Percentiles rank a stretch among this genome's conserved stretches.
Conservation (phyloP, 441 rosid genomes). For the Gossypium aridum region DNA sequence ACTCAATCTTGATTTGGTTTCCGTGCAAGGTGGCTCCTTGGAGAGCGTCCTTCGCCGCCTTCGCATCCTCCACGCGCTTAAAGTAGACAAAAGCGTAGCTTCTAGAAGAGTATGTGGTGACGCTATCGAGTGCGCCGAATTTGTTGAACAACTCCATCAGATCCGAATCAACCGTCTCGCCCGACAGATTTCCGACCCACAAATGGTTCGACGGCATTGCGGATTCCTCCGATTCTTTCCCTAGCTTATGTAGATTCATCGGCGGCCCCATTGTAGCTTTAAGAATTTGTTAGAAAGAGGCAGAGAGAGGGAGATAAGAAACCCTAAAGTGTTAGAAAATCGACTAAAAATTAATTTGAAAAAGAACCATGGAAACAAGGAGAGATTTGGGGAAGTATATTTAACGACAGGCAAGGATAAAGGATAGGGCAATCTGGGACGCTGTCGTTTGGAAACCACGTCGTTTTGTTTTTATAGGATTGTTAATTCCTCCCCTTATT, state of each 20-base stretch:
- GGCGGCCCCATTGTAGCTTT: slow-evolving; percentile 26
- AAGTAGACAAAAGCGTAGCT: slow-evolving; percentile 60
- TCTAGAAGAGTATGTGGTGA: slow-evolving; percentile 45
- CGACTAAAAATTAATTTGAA: background rate
- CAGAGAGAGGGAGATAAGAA: background rate
- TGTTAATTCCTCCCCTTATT: no score
- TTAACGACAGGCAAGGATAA: background rate
- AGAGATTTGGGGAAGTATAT: background rate
- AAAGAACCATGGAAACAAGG: background rate
- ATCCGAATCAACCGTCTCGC: slow-evolving; percentile 42
- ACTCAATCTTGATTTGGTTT: slow-evolving; percentile 51
- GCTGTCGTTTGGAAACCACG: background rate
- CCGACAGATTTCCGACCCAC: slow-evolving; percentile 66
- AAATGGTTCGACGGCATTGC: slow-evolving; percentile 57
- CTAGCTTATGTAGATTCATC: slow-evolving; percentile 25
- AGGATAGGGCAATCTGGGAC: background rate
- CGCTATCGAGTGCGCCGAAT: slow-evolving; percentile 53
- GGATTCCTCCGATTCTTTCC: slow-evolving; percentile 22
- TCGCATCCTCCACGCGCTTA: slow-evolving; percentile 58
- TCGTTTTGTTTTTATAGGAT: no score
- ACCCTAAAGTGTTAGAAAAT: background rate
- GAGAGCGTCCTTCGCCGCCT: slow-evolving; percentile 50
- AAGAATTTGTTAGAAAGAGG: background rate
- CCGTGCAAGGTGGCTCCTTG: slow-evolving; percentile 50
- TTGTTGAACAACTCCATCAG: slow-evolving; percentile 42